Percentiles rank a stretch among this genome's conserved stretches.
Evolutionary conservation across 2,329 filamentous ascomycete species (phyloP).

Genomic region (Paracoccidioides brasiliensis): DNA sequence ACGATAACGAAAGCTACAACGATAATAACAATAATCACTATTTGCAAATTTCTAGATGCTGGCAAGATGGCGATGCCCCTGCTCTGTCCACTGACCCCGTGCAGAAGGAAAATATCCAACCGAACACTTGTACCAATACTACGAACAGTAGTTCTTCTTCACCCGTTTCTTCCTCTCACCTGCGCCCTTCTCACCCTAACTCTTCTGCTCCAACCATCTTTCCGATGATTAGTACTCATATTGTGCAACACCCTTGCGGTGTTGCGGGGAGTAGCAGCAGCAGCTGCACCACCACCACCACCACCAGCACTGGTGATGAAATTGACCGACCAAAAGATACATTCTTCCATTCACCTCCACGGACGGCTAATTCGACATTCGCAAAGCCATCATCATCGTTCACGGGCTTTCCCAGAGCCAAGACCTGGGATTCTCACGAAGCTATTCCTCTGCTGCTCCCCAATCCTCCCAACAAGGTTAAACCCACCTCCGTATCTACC

Average conservation of each 20-base stretch:
- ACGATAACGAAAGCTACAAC: background rate
- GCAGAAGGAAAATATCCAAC: conserved; percentile 6
- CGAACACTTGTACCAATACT: background rate
- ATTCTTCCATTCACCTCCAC: background rate
- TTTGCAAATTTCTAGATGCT: background rate
- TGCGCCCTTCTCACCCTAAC: background rate
- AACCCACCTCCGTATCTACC: background rate
- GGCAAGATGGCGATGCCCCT: conserved; percentile 11
- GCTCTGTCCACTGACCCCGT: conserved; percentile 9
- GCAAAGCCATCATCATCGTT: background rate
- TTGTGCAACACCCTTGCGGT: background rate
- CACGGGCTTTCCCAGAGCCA: conserved; percentile 1
- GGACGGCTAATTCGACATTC: background rate
- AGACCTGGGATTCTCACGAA: conserved; percentile 1
- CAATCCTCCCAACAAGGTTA: background rate
- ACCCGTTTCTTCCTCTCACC: background rate
- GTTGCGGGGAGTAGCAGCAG: background rate
- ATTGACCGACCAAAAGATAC: background rate
- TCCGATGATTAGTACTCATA: conserved; percentile 1
- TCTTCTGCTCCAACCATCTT: background rate
- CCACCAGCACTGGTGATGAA: background rate
- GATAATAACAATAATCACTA: background rate
- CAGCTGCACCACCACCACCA: background rate
- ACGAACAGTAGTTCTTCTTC: background rate
- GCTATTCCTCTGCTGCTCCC: background rate